A percentile compares a stretch with the other conserved stretches of the same genome.
These are phyloP conservation scores for Solanum chmielewskii DNA, from an alignment of 257 asterid genomes.

Conservation along the genomic window DNA sequence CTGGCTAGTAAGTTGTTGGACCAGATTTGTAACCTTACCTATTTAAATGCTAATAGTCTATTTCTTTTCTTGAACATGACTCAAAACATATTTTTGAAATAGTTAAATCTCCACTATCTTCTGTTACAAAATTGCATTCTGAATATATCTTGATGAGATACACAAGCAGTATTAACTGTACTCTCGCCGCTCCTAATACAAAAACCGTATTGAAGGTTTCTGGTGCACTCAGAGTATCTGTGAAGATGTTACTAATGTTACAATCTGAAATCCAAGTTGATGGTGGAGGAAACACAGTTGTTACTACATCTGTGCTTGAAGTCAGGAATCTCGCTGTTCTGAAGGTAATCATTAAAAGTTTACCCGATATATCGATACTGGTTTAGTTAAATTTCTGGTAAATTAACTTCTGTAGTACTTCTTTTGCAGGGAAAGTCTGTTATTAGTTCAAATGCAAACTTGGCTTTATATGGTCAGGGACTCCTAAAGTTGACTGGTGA, in stretches of 20 bases:
- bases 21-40: background rate
- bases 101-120: background rate
- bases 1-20: background rate
- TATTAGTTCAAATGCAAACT: constrained; percentile 80
- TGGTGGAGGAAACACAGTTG: constrained; percentile 69
- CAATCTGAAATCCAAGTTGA: constrained; percentile 79
- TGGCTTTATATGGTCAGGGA: constrained; percentile 90
- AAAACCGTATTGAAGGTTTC: constrained; percentile 37
- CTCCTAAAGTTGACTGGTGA: constrained; percentile 65
- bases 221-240: constrained; percentile 88
- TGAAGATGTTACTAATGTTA: constrained; percentile 94
- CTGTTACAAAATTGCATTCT: background rate
- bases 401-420: background rate
- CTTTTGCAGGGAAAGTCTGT: constrained; percentile 68
- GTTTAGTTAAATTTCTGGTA: background rate
- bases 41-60: background rate
- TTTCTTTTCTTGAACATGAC: background rate
- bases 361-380: background rate
- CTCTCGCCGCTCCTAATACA: background rate
- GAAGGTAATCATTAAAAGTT: constrained; percentile 38
- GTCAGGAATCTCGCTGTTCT: constrained; percentile 96
- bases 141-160: background rate
- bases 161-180: background rate
- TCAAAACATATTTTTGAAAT: background rate
- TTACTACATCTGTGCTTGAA: constrained; percentile 82